phyloP scores from a whole-genome alignment of 2,329 filamentous ascomycete genomes.

The Gyromitra esculenta region DNA sequence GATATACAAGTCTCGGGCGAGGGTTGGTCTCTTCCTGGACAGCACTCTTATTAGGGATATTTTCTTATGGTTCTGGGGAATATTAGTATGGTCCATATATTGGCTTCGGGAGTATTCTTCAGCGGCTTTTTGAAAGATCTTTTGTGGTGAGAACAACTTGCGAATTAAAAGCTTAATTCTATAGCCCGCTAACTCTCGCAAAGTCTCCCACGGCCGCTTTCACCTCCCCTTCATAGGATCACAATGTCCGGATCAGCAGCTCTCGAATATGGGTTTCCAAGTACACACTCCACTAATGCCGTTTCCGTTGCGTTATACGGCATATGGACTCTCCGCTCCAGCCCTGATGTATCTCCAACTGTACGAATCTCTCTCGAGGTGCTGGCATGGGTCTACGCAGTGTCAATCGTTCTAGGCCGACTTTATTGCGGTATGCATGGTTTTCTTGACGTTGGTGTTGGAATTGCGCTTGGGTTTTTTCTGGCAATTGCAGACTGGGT shows the following conservation, averaged over 20 bases:
- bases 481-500: constrained; percentile 68
- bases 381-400: constrained; percentile 82
- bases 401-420: constrained; percentile 88
- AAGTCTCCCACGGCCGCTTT: constrained; percentile 82
- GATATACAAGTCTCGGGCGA: constrained; percentile 83
- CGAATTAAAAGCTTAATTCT: background rate
- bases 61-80: constrained; percentile 20
- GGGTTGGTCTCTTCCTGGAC: constrained; percentile 70
- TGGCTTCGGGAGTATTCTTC: constrained; percentile 82
- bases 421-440: constrained; percentile 99
- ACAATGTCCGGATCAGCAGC: constrained; percentile 97
- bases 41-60: constrained; percentile 14
- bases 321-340: constrained; percentile 72
- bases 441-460: constrained; percentile 87
- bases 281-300: constrained; percentile 95
- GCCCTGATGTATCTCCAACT: constrained; percentile 70
- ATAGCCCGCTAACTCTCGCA: constrained; percentile 7
- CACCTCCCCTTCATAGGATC: constrained; percentile 89
- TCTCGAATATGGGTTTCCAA: constrained; percentile 96
- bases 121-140: constrained; percentile 96
- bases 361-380: constrained; percentile 71
- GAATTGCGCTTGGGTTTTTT: constrained; percentile 77
- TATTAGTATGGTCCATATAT: constrained; percentile 69
- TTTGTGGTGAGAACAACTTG: constrained; percentile 67
- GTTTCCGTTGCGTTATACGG: constrained; percentile 91